Conservation (phyloP, 495 filamentous ascomycete species). For the Xylaria sp. region DNA sequence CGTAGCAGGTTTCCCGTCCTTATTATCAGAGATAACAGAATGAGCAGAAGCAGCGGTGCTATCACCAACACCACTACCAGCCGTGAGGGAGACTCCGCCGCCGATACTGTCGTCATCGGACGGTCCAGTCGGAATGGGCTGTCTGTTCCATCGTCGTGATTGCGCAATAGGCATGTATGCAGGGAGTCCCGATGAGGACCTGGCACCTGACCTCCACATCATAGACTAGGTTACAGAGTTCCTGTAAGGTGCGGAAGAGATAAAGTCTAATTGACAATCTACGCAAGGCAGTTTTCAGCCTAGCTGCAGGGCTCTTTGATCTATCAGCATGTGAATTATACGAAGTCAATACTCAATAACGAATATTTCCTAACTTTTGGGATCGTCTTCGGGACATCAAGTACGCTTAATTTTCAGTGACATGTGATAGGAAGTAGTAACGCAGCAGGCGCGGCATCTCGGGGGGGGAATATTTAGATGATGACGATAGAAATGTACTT, state of each 20-base stretch:
- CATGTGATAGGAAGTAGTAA: no score
- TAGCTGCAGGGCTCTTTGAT: background rate
- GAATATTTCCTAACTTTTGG: background rate
- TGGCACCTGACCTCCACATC: background rate
- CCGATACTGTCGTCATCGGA: constrained; percentile 17
- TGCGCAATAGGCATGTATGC: background rate
- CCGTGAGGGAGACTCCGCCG: constrained; percentile 16
- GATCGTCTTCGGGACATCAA: background rate
- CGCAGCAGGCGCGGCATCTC: no score
- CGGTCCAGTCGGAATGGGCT: background rate
- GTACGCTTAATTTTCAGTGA: no score
- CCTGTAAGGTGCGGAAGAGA: background rate
- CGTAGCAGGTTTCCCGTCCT: background rate
- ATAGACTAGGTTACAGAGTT: background rate
- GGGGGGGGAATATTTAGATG: background rate
- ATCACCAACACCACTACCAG: background rate
- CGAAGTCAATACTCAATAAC: background rate
- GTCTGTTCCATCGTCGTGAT: constrained; percentile 11
- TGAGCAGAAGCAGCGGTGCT: background rate
- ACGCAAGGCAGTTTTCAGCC: background rate
- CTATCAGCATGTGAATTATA: background rate
- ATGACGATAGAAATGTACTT: background rate
- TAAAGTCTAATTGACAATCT: background rate
- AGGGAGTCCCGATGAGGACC: background rate
- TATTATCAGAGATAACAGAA: background rate